A percentile compares a stretch with the other conserved stretches of the same genome.
phyloP scores from a whole-genome alignment of 495 filamentous ascomycete genomes.

The Aspergillus affinis region DNA sequence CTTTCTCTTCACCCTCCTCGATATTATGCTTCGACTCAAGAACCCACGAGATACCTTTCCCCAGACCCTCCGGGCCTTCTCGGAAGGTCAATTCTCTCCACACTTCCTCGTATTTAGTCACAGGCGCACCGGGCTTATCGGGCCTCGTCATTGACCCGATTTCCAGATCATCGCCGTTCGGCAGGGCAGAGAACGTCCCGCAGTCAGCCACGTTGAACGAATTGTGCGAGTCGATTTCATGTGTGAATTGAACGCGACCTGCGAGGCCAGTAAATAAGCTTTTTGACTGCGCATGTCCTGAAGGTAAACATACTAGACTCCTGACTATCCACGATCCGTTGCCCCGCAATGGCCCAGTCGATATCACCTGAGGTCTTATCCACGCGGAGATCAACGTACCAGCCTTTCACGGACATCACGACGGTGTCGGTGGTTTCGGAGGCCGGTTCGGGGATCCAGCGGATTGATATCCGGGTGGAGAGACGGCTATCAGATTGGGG shows the following conservation, averaged over 20 bases:
- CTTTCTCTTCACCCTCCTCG: slow-evolving; percentile 23
- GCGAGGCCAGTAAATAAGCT: background rate
- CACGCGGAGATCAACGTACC: slow-evolving; percentile 46
- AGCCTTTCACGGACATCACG: slow-evolving; percentile 44
- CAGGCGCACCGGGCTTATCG: slow-evolving; percentile 35
- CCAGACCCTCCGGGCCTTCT: slow-evolving; percentile 22
- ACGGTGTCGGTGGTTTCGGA: slow-evolving; percentile 46
- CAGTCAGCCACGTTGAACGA: slow-evolving; percentile 39
- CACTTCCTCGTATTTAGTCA: slow-evolving; percentile 39
- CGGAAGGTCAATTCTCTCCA: slow-evolving; percentile 38
- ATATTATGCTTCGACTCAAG: slow-evolving; percentile 30
- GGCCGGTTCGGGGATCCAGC: slow-evolving; percentile 41
- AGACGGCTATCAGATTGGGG: slow-evolving; percentile 25
- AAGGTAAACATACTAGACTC: slow-evolving; percentile 25
- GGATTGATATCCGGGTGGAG: slow-evolving; percentile 43
- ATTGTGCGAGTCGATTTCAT: slow-evolving; percentile 42
- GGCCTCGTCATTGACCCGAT: slow-evolving; percentile 40
- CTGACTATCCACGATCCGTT: slow-evolving; percentile 31
- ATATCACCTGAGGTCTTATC: slow-evolving; percentile 30
- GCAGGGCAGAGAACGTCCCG: slow-evolving; percentile 36
- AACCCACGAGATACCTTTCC: slow-evolving; percentile 35
- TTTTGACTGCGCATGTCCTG: background rate
- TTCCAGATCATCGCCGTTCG: slow-evolving; percentile 44
- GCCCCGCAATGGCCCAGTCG: slow-evolving; percentile 46
- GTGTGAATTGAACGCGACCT: slow-evolving; percentile 41